Evolutionary conservation across 352 stramenopile genomes (phyloP).

Genomic region (Phytophthora podocarpi): DNA sequence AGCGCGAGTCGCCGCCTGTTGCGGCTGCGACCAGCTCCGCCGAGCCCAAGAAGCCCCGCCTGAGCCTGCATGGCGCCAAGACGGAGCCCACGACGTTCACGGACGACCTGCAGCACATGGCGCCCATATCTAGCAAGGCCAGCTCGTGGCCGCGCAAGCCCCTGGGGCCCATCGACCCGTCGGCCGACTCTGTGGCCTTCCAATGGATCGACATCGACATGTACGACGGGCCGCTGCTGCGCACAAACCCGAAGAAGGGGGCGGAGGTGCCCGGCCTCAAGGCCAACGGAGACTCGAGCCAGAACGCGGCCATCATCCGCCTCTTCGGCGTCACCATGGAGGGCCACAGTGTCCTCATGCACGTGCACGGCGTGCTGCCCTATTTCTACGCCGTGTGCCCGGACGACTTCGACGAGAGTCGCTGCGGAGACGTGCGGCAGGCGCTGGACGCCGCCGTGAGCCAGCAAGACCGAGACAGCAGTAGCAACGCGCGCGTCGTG

Average conservation of each 20-base stretch:
- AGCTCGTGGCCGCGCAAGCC: constrained; percentile 66
- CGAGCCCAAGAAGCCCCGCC: constrained; percentile 42
- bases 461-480: constrained; percentile 59
- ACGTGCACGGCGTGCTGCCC: constrained; percentile 97
- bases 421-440: constrained; percentile 73
- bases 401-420: constrained; percentile 63
- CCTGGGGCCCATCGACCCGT: constrained; percentile 43
- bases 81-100: constrained; percentile 45
- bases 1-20: constrained; percentile 32
- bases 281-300: constrained; percentile 91
- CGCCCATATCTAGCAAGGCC: constrained; percentile 62
- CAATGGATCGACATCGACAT: constrained; percentile 99
- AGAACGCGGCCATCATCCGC: constrained; percentile 93
- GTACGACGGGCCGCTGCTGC: constrained; percentile 91
- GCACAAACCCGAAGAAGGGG: constrained; percentile 85
- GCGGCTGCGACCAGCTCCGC: background rate
- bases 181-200: constrained; percentile 63
- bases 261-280: constrained; percentile 69
- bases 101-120: constrained; percentile 66
- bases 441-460: constrained; percentile 61
- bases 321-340: constrained; percentile 96
- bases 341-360: constrained; percentile 96
- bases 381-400: constrained; percentile 96
- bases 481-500: constrained; percentile 55
- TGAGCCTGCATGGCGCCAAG: constrained; percentile 35